Percentiles rank a stretch among this genome's conserved stretches.
Conservation (phyloP, 805 yeast genomes). For the Candida patagonica region DNA sequence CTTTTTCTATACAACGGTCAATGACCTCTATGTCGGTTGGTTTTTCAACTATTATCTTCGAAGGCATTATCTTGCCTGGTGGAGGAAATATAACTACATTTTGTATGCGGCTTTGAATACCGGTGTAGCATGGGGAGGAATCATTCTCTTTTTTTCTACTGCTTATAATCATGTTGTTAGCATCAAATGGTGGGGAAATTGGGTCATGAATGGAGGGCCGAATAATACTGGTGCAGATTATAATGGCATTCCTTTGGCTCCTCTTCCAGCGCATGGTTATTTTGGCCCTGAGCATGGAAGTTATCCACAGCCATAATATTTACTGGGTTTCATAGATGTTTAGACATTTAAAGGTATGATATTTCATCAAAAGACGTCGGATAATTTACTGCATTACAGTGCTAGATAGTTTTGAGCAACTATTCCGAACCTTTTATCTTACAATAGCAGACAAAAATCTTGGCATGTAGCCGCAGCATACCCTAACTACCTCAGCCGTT, state of each 20-base stretch:
- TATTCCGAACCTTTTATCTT: too few species aligned
- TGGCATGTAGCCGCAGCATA: too few species aligned
- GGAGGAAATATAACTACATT: constrained; percentile 44
- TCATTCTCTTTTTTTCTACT: constrained; percentile 36
- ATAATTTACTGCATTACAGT: too few species aligned
- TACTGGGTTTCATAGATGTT: too few species aligned
- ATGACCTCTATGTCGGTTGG: constrained; percentile 33
- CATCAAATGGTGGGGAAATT: constrained; percentile 43
- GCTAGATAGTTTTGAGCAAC: too few species aligned
- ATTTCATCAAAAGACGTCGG: too few species aligned
- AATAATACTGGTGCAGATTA: background rate
- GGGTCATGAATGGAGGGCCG: too few species aligned
- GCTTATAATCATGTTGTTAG: constrained; percentile 28
- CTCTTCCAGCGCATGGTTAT: constrained; percentile 3
- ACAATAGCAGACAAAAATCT: too few species aligned
- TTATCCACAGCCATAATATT: constrained; percentile 4
- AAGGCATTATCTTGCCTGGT: constrained; percentile 36
- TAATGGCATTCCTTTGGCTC: constrained; percentile 1
- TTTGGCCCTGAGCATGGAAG: constrained; percentile 5
- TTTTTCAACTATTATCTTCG: constrained; percentile 37
- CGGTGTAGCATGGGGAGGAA: constrained; percentile 40
- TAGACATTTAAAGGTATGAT: too few species aligned
- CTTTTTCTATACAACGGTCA: constrained; percentile 34
- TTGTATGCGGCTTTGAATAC: constrained; percentile 40
- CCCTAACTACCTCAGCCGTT: too few species aligned